Conservation (phyloP, 306 rosid species). For the Luffa aegyptiaca region DNA sequence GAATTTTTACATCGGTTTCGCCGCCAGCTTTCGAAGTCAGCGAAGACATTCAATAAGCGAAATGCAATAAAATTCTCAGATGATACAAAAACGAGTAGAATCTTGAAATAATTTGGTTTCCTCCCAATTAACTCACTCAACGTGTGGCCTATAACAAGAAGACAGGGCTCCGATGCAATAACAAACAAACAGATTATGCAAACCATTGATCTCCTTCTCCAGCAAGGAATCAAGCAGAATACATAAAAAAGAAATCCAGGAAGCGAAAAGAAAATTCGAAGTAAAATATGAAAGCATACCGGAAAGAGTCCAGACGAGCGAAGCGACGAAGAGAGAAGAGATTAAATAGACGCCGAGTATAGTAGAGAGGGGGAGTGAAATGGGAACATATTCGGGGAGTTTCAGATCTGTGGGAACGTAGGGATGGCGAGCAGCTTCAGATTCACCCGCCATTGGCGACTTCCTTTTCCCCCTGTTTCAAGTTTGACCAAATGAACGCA, state of each 20-base stretch:
- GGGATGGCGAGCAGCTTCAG: conserved; percentile 31
- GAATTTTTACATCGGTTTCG: background rate
- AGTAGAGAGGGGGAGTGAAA: conserved; percentile 38
- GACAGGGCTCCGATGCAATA: background rate
- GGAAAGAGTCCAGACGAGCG: conserved; percentile 47
- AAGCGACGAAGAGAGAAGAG: conserved; percentile 31
- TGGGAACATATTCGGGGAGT: conserved; percentile 51
- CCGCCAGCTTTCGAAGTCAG: background rate
- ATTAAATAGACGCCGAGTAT: conserved; percentile 32
- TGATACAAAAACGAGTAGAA: background rate
- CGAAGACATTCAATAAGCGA: background rate
- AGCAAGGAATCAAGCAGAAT: background rate
- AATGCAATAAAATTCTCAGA: background rate
- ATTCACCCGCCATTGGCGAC: conserved; percentile 2
- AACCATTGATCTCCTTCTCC: background rate
- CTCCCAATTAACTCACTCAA: background rate
- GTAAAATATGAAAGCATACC: conserved; percentile 22
- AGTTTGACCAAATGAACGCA: background rate
- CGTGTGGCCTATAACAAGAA: background rate
- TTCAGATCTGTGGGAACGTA: conserved; percentile 50
- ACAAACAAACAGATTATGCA: background rate
- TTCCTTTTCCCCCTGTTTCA: background rate
- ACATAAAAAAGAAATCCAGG: background rate
- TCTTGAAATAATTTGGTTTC: background rate
- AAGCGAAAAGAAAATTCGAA: background rate